Evolutionary conservation across 1,284 basidiomycete genomes (phyloP), one percentile per base, ranked within the genome.

Genomic region (Lignosus rhinocerotis): DNA sequence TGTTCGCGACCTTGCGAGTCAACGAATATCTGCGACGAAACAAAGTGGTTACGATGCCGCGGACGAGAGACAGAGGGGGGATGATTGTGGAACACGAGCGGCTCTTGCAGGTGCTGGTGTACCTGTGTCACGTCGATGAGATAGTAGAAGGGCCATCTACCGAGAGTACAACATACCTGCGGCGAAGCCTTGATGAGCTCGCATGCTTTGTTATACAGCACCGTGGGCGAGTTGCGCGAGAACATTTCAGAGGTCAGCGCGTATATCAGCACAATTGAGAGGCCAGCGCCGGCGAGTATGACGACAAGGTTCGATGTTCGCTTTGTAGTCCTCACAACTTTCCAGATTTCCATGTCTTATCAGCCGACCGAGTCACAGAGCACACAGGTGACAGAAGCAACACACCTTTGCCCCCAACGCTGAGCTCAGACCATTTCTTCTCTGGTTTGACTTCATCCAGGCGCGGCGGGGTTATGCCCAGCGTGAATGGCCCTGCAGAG

Each of bases 171-270:
- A 42, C 78, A 53, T 60, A 93, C 92, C 72, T 80, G 81, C 45
- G 84, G 75, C 30, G 92, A 94, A 8, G 81, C 78, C 66, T 90
- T 86, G 61, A 97, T 92, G 56, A 86, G 82, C 60, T 94, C 88
- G 71, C 94, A 94, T 12, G 93, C 92, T 63, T 94, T 86, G 42
- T 85, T 85, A 70, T 94, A 95, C 51, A 97, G 78, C 32, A 95
- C 93, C 1, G 93, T 94, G 1, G 94, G 93, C 32, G 93, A 96
- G 75, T 97, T 98, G 70, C 84, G 88, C 14, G 94, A 94, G 73
- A 96, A 96, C 6, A 97, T 80, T 73, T 96, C 94, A 21, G 92
- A 91, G 11, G 88, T 89, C 36, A 96, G 80, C 11, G 92, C 89
- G 66, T 96, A 94, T n/a, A 90, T 78, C 38, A 96, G 81, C 48